Percentiles rank a stretch among this genome's conserved stretches.
Conservation (phyloP, 768 basidiomycete genomes). For the Sporobolomyces pararoseus region DNA sequence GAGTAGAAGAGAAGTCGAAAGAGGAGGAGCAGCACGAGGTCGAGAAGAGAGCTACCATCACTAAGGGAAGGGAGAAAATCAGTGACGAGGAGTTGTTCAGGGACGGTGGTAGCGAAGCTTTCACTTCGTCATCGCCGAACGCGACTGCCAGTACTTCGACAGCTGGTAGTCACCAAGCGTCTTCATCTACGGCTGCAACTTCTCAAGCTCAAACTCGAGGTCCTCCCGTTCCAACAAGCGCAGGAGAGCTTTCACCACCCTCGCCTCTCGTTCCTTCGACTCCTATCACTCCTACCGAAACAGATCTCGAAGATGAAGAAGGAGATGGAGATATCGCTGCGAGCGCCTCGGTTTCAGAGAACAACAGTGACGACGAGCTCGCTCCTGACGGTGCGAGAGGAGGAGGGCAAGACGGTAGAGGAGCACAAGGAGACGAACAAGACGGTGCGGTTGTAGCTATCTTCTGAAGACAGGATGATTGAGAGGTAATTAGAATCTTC, state of each 20-base stretch:
- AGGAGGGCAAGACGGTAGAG: neutral
- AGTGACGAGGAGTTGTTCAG: slow-evolving; percentile 28
- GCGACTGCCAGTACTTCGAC: too few relatives aligned
- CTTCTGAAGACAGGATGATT: slow-evolving; percentile 8
- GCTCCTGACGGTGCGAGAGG: neutral
- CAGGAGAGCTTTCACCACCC: neutral
- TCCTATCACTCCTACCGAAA: neutral
- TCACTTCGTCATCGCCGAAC: neutral
- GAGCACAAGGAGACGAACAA: neutral
- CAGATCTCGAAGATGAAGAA: slow-evolving; percentile 1
- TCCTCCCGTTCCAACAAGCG: neutral
- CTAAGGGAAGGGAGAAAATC: slow-evolving; percentile 8
- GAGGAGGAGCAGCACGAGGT: neutral
- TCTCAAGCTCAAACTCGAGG: neutral
- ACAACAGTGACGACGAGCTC: slow-evolving; percentile 4
- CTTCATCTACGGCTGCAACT: neutral
- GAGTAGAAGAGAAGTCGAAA: neutral
- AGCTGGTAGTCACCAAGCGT: too few relatives aligned
- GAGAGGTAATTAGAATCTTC: too few relatives aligned
- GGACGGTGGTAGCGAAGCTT: slow-evolving; percentile 12
- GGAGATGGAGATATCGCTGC: slow-evolving; percentile 18
- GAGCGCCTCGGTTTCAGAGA: slow-evolving; percentile 17
- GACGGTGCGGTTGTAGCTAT: slow-evolving; percentile 13
- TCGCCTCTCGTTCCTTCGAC: neutral
- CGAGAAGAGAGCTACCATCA: too few relatives aligned